Base-by-base conservation (phyloP, 257 asterid species). In the Nicotiana knightiana region DNA sequence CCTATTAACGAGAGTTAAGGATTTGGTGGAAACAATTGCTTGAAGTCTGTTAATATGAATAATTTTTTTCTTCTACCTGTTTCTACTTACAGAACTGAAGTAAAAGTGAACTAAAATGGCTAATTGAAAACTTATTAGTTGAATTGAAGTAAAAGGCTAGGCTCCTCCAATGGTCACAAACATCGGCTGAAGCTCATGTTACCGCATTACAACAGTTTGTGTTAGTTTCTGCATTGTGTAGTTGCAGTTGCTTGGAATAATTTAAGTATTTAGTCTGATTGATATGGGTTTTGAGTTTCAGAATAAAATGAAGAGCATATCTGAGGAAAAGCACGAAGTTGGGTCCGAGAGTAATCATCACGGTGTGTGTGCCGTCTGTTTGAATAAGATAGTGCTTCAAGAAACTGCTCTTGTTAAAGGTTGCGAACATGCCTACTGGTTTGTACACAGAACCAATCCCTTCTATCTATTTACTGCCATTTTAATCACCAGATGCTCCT, bases 381-480 rank as follows among this genome's bases (percentile, higher is more conserved):
- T 93, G 89, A 86, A 91, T 85, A 89, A 87, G 88, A 94, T 96
- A 75, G 80, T 66, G 80, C 97, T 94, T 65, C 91, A 93, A 82
- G 97, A 96, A 85, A 94, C 97, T 62, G 99, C 98, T 54, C 93
- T 96, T 81, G 93, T 96, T 81, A 96, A 96, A 94, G 97, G 99
- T 86, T 96, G 99, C 97, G 97, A 96, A 95, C 99, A 96, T 81
- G 96, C 97, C 84, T 93, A 94, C 95, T 96, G 98, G 99, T 96
- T 90, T 85, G 98, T 93, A 81, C 8, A 79, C 39, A 46, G 26
- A 79, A 62, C 35, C 48, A 24, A 30, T 82, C 62, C 73, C 10
- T 39, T 39, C 59, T 33, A 87, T 81, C 81, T 67, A 37, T 81
- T 51, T 80, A 58, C 82, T 76, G 35, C 17, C 63, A 46, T 67